A percentile compares a stretch with the other conserved stretches of the same genome.
These are phyloP conservation scores for Coemansia umbellata DNA, from an alignment of 192 early-diverging fungal genomes.

Conservation along the genomic window DNA sequence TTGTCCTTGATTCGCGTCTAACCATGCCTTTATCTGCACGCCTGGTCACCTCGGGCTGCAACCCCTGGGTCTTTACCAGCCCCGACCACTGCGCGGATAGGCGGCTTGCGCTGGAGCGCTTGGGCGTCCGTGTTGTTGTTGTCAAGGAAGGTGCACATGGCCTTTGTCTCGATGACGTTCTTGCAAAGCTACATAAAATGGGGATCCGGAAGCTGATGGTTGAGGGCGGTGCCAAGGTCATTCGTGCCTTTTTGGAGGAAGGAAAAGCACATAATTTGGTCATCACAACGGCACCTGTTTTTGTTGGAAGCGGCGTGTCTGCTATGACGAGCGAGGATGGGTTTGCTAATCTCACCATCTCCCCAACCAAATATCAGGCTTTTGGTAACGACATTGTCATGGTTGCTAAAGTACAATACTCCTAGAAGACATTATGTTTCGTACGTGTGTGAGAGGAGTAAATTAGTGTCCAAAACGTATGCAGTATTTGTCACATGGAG, in stretches of 20 bases:
- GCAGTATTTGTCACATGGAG: too few species aligned
- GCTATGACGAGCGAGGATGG: slow-evolving; percentile 16
- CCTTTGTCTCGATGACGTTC: slow-evolving; percentile 10
- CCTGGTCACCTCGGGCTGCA: slow-evolving; percentile 49
- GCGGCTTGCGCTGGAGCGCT: slow-evolving; percentile 45
- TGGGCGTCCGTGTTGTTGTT: slow-evolving; percentile 60
- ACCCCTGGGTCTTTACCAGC: slow-evolving; percentile 59
- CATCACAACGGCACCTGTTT: slow-evolving; percentile 69
- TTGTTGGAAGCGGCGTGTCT: slow-evolving; percentile 62
- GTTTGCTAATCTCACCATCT: background rate
- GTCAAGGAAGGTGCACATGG: slow-evolving; percentile 10
- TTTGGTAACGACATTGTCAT: slow-evolving; percentile 58
- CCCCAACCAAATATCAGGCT: slow-evolving; percentile 25
- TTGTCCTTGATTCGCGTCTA: slow-evolving; percentile 73
- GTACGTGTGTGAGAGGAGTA: too few species aligned
- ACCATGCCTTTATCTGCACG: slow-evolving; percentile 58
- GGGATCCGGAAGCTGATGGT: slow-evolving; percentile 72
- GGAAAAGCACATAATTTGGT: slow-evolving; percentile 27
- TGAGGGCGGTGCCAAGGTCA: slow-evolving; percentile 80
- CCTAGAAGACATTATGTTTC: too few species aligned
- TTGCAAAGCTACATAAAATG: slow-evolving; percentile 11
- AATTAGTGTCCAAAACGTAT: too few species aligned
- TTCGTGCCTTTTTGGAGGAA: slow-evolving; percentile 58
- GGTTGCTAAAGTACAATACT: slow-evolving; percentile 25
- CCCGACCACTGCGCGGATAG: slow-evolving; percentile 13